These are phyloP conservation scores for Phytophthora quininea DNA, from an alignment of 352 stramenopile genomes.

Conservation along the genomic window DNA sequence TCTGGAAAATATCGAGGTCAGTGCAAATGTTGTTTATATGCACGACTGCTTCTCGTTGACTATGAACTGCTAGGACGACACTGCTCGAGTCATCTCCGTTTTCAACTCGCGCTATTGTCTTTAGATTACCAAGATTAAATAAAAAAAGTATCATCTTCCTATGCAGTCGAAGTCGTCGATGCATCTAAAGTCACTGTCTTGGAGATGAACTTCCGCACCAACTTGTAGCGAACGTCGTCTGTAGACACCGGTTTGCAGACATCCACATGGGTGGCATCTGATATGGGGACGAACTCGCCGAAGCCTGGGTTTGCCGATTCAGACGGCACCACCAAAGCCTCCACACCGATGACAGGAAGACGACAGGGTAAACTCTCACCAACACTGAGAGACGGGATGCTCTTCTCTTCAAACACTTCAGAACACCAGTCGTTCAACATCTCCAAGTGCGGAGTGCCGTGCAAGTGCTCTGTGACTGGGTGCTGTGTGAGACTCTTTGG, in stretches of 20 bases:
- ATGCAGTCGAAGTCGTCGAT: slow-evolving; percentile 11
- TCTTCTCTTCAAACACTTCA: slow-evolving; percentile 53
- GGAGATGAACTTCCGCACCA: slow-evolving; percentile 69
- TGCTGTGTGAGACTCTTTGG: slow-evolving; percentile 59
- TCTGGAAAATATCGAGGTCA: slow-evolving; percentile 66
- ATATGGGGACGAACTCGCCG: slow-evolving; percentile 66
- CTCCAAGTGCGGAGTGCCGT: slow-evolving; percentile 75
- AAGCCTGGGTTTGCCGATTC: slow-evolving; percentile 77
- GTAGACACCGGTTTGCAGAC: slow-evolving; percentile 77
- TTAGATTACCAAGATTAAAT: slow-evolving; percentile 30
- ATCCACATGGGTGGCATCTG: slow-evolving; percentile 69
- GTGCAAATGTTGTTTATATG: neutral
- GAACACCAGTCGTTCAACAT: slow-evolving; percentile 84
- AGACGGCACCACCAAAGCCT: slow-evolving; percentile 75
- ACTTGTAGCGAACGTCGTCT: slow-evolving; percentile 62
- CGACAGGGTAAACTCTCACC: slow-evolving; percentile 69
- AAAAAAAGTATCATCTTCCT: slow-evolving; percentile 5
- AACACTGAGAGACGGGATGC: slow-evolving; percentile 68
- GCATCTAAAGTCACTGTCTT: slow-evolving; percentile 21
- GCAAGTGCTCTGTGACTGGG: slow-evolving; percentile 74
- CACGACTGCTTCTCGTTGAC: too few species aligned
- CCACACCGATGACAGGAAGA: slow-evolving; percentile 68
- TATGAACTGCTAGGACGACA: slow-evolving; percentile 34
- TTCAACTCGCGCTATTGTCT: slow-evolving; percentile 43
- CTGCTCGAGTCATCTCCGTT: slow-evolving; percentile 31